Evolutionary conservation across 768 basidiomycete genomes (phyloP).

Genomic region (Tulasnella sp.): DNA sequence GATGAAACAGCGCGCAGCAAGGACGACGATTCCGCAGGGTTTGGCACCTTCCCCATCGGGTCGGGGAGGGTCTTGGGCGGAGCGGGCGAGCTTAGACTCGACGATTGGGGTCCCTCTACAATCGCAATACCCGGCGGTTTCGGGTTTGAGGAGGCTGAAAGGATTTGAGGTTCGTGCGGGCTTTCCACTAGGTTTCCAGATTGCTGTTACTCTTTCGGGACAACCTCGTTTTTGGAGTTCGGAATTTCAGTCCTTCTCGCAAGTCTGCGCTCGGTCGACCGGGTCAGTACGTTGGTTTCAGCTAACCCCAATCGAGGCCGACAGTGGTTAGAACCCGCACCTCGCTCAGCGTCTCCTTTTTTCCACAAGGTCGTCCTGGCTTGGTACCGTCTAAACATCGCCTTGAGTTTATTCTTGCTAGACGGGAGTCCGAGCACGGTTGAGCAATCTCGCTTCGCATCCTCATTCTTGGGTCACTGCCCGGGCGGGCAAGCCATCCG

Average conservation of each 20-base stretch:
- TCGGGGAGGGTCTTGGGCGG: no score
- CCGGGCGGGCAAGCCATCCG: not conserved
- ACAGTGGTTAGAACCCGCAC: slow-evolving; percentile 41
- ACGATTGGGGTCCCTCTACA: slow-evolving; percentile 14
- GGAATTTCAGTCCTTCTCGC: slow-evolving; percentile 48
- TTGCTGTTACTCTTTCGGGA: slow-evolving; percentile 56
- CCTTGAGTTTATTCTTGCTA: slow-evolving; percentile 65
- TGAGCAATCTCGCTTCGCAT: slow-evolving; percentile 77
- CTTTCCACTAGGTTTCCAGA: not conserved
- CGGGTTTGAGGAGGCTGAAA: slow-evolving; percentile 30
- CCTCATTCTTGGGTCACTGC: slow-evolving; percentile 54
- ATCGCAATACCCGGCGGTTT: slow-evolving; percentile 29
- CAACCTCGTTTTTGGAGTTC: slow-evolving; percentile 63
- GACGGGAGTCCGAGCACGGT: slow-evolving; percentile 49
- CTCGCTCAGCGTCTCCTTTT: slow-evolving; percentile 56
- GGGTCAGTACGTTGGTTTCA: not conserved
- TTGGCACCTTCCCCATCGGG: not conserved
- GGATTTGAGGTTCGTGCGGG: not conserved
- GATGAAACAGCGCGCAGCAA: slow-evolving; percentile 29
- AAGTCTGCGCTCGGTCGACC: slow-evolving; percentile 50
- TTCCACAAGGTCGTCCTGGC: slow-evolving; percentile 57
- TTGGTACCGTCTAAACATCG: slow-evolving; percentile 71
- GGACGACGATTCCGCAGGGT: slow-evolving; percentile 16
- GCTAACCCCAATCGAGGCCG: not conserved
- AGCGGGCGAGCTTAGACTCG: not conserved